Conservation (phyloP, 2,329 filamentous ascomycete genomes). For the Fusarium verticillioides region DNA sequence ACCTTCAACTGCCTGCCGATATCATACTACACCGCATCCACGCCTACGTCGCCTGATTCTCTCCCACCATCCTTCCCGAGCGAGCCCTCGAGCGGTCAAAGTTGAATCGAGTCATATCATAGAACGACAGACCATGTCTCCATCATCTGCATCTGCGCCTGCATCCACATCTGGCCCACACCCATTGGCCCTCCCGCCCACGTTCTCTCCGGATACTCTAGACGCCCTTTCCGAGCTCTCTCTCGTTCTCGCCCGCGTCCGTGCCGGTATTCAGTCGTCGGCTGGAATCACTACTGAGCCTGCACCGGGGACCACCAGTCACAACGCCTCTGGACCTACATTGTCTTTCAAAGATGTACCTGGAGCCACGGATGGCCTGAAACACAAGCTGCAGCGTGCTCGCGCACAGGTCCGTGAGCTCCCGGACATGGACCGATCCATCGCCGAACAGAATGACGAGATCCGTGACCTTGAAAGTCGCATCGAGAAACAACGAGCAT, state of each 20-base stretch:
- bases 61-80: slow-evolving; percentile 1
- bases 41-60: slow-evolving; percentile 29
- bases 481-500: slow-evolving; percentile 70
- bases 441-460: slow-evolving; percentile 77
- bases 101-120: slow-evolving; percentile 11
- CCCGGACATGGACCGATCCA: slow-evolving; percentile 74
- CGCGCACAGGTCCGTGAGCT: slow-evolving; percentile 71
- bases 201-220: slow-evolving; percentile 83
- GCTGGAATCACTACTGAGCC: slow-evolving; percentile 54
- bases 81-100: slow-evolving; percentile 20
- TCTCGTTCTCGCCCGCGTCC: slow-evolving; percentile 79
- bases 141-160: slow-evolving; percentile 46
- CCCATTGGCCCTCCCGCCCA: slow-evolving; percentile 65
- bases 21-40: slow-evolving; percentile 29
- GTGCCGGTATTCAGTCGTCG: slow-evolving; percentile 59
- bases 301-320: slow-evolving; percentile 51
- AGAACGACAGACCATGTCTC: slow-evolving; percentile 35
- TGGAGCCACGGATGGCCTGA: slow-evolving; percentile 80
- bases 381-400: slow-evolving; percentile 85
- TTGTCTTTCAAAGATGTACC: slow-evolving; percentile 78
- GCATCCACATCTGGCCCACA: slow-evolving; percentile 43
- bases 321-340: slow-evolving; percentile 49
- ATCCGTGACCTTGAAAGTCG: slow-evolving; percentile 72
- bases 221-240: slow-evolving; percentile 87
- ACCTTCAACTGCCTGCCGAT: slow-evolving; percentile 3